phyloP scores from a whole-genome alignment of 768 basidiomycete genomes.

The Coprinopsis strossmayeri region DNA sequence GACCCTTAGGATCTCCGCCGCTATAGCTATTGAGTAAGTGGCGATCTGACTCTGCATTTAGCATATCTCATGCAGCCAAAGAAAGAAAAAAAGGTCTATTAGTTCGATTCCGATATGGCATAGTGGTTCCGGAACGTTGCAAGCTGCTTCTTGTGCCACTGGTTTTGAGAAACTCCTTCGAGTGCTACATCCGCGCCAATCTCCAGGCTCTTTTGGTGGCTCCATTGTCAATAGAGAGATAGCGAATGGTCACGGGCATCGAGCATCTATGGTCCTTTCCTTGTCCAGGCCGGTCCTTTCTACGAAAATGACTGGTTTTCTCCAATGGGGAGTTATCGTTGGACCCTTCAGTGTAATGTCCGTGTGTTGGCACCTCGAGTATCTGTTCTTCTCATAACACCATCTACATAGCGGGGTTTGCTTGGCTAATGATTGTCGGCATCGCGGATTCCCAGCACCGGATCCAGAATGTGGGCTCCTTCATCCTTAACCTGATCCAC shows the following conservation, averaged over 20 bases:
- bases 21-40: too few species aligned
- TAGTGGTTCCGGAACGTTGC: not conserved
- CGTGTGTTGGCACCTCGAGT: too few species aligned
- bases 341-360: not conserved
- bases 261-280: too few species aligned
- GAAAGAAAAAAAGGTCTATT: too few species aligned
- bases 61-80: too few species aligned
- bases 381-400: too few species aligned
- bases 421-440: not conserved
- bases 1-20: too few species aligned
- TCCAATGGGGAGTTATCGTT: not conserved
- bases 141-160: not conserved
- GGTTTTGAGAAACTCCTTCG: not conserved
- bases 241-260: not conserved
- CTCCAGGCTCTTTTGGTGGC: not conserved
- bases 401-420: too few species aligned
- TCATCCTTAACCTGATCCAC: not conserved
- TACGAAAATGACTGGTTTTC: too few species aligned
- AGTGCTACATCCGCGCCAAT: slow-evolving; percentile 1
- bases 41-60: too few species aligned
- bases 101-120: too few species aligned
- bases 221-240: not conserved
- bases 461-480: slow-evolving; percentile 7
- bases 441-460: not conserved
- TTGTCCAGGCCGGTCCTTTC: too few species aligned